Evolutionary conservation across 2,329 filamentous ascomycete species (phyloP).

Genomic region (Neonectria faginata): DNA sequence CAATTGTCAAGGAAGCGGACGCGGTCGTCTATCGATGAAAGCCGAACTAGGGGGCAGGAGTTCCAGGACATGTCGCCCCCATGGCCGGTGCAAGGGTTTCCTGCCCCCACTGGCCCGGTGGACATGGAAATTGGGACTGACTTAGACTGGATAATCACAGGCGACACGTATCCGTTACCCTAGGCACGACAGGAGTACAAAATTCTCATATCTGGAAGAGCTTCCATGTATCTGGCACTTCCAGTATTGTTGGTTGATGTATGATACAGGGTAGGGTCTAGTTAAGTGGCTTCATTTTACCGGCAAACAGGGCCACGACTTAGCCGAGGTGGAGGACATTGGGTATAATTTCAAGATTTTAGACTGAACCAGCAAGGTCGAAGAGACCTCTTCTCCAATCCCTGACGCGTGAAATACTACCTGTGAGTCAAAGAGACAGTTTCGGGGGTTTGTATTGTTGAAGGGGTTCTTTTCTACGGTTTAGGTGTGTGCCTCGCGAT

Average conservation of each 20-base stretch:
- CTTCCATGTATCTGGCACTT: not conserved
- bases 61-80: slow-evolving; percentile 19
- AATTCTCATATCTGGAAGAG: too few species aligned
- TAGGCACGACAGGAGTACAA: not conserved
- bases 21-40: slow-evolving; percentile 24
- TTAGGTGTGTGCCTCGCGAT: too few species aligned
- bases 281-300: not conserved
- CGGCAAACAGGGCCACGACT: not conserved
- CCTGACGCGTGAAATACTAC: too few species aligned
- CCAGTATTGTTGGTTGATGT: not conserved
- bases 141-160: slow-evolving; percentile 37
- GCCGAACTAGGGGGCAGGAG: not conserved
- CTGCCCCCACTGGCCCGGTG: slow-evolving; percentile 19
- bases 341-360: not conserved
- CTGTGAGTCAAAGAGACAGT: too few species aligned
- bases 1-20: slow-evolving; percentile 33
- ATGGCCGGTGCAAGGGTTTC: slow-evolving; percentile 18
- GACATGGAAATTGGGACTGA: slow-evolving; percentile 35
- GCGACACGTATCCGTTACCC: slow-evolving; percentile 27
- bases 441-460: too few species aligned
- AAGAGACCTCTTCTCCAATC: too few species aligned
- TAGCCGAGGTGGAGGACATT: too few species aligned
- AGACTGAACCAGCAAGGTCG: too few species aligned
- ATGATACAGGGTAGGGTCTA: not conserved
- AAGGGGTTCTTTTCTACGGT: too few species aligned